Evolutionary conservation across 176 grass and related monocot genomes (phyloP), one percentile per base, ranked within the genome.

Genomic region (Rhynchospora tenuis): DNA sequence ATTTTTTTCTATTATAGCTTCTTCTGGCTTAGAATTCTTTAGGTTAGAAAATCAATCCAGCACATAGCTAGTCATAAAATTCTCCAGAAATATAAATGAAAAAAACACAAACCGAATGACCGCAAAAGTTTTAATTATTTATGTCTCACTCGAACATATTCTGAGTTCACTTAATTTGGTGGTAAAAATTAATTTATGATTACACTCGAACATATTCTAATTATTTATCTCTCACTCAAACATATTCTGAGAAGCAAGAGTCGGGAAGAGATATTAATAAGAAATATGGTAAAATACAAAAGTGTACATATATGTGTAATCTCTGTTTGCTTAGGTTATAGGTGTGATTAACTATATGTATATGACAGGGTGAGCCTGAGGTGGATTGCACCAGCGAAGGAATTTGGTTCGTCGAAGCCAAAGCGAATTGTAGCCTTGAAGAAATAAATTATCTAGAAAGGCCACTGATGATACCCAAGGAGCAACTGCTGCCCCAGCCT

Each of bases 341-440:
- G 33, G 14, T 17, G 0, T 19, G 29, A 72, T 46, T 11, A 62
- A 23, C 3, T 3, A 62, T 73, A 73, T 68, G 42, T n/a, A 6
- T 13, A 15, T 27, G 0, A 51, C 70, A 74, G 70, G 70, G 85
- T 52, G 86, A 89, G 73, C 66, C 86, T 13, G 89, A 87, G 81
- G 88, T 96, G 50, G 80, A 90, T 6, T 96, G 93, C 83, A 91
- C 93, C 0, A 83, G 90, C 5, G 87, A 96, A 26, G 93, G 93
- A 5, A 86, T 91, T 42, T 96, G 90, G 90, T 91, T 96, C 72
- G 69, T 96, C 12, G 89, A 96, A 87, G 90, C 93, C 3, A 73
- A 83, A 12, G 87, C 89, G 2, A 86, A 85, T 86, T 96, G 89
- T 78, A 57, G 73, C n/a, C 86, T 96, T 7, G 80, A 89, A 60